Conservation (phyloP, 2,329 filamentous ascomycete species). For the Thermochaetoides dissita region DNA sequence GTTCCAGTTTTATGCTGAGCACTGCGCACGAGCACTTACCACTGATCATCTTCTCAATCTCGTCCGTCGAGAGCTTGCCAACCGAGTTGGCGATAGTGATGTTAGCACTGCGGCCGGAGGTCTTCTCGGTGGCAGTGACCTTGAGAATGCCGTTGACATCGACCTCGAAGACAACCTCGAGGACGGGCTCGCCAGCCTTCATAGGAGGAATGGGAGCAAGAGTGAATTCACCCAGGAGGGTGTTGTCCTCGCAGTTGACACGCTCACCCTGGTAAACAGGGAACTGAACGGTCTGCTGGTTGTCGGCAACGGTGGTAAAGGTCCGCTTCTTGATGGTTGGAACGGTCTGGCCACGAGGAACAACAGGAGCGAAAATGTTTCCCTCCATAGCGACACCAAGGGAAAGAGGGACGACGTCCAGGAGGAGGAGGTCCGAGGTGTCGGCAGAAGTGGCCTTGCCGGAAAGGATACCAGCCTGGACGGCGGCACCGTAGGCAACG, state of each 20-base stretch:
- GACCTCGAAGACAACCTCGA: slow-evolving; percentile 98
- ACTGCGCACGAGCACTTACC: slow-evolving; percentile 29
- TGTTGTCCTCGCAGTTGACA: slow-evolving; percentile 98
- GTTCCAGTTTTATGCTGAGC: too few species aligned
- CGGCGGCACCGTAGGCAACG: slow-evolving; percentile 95
- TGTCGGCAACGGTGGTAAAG: slow-evolving; percentile 73
- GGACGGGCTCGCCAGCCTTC: slow-evolving; percentile 88
- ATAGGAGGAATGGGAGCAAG: slow-evolving; percentile 76
- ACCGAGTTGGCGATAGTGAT: slow-evolving; percentile 99
- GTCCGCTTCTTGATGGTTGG: slow-evolving; percentile 74
- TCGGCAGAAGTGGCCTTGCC: slow-evolving; percentile 95
- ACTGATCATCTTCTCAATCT: slow-evolving; percentile 97
- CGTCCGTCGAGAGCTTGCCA: slow-evolving; percentile 83
- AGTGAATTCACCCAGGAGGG: slow-evolving; percentile 92
- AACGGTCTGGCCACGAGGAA: slow-evolving; percentile 63
- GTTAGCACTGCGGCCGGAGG: slow-evolving; percentile 92
- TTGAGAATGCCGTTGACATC: slow-evolving; percentile 99
- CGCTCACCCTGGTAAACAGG: slow-evolving; percentile 92
- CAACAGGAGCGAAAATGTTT: slow-evolving; percentile 94
- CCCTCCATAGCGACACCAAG: slow-evolving; percentile 98
- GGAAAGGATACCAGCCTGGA: slow-evolving; percentile 96
- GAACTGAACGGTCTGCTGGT: slow-evolving; percentile 77
- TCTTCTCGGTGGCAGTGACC: slow-evolving; percentile 98
- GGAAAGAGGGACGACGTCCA: slow-evolving; percentile 91
- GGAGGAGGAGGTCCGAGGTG: slow-evolving; percentile 82